Evolutionary conservation across 1,284 basidiomycete genomes (phyloP), one percentile per base, ranked within the genome.

Genomic region (Puccinia hordei): DNA sequence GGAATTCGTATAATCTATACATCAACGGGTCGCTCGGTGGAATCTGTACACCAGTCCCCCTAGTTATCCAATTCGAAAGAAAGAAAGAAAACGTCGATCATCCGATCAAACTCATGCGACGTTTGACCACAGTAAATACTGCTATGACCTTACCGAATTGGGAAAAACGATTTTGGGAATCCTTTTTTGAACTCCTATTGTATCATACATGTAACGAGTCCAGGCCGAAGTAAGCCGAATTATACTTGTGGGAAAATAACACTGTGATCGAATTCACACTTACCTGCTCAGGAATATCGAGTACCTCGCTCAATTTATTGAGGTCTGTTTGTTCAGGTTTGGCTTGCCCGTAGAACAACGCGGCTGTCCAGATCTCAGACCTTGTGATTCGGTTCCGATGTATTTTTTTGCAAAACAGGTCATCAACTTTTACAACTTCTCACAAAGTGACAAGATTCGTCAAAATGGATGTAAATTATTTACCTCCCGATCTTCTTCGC

Each of bases 281-380:
- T 41, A 74, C 73, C 59, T 61, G 55, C n/a, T 46, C 27, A 17
- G 55, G 27, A 74, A 74, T 74, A 6, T 61, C 55, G n/a, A 74
- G 55, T 44, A 35, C 27, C 24, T 74, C 59, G 46, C 73, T 74
- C 35, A 74, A 46, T 17, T 44, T 65, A 8, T 22, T 30, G n/a
- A 74, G 73, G 49, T 74, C 73, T 57, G 13, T 27, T 65, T 59
- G 55, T 61, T 74, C 73, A 59, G 73, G 73, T 63, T 74, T 61
- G 9, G 73, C 73, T 44, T 74, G 73, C 10, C 73, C 73, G 59
- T 74, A 74, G 35, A 74, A 74, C 46, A 74, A 65, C 35, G 73
- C 73, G 44, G 73, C 73, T 44, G 73, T 74, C 73, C 73, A 74
- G n/a, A 74, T n/a, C 55, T 74, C 73, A 27, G 73, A 74, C 24